Conservation (phyloP, 768 basidiomycete genomes). For the Termitomyces bulborhizus region DNA sequence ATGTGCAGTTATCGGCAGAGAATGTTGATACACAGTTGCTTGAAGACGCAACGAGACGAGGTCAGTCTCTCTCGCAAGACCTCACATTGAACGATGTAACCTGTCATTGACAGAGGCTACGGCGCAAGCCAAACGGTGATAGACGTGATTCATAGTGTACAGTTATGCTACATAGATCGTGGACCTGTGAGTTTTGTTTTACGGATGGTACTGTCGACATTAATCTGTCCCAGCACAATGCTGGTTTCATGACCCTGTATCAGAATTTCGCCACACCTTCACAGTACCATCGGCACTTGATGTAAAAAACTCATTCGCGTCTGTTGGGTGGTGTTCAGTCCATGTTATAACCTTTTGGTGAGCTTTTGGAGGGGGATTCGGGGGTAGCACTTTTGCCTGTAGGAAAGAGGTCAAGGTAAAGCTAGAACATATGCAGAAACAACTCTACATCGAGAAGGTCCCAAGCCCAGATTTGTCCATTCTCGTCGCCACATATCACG, state of each 20-base stretch:
- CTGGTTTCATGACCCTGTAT: constrained; percentile 8
- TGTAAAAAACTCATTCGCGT: constrained; percentile 79
- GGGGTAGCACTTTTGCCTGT: constrained; percentile 66
- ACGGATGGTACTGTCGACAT: constrained; percentile 1
- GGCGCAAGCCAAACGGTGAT: constrained; percentile 37
- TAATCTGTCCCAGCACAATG: constrained; percentile 1
- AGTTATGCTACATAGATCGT: constrained; percentile 9
- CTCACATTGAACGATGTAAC: not conserved
- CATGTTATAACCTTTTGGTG: constrained; percentile 87
- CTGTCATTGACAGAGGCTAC: constrained; percentile 34
- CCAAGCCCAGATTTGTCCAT: constrained; percentile 88
- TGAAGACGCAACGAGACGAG: constrained; percentile 95
- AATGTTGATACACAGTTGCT: constrained; percentile 93
- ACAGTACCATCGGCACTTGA: constrained; percentile 88
- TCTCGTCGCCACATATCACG: constrained; percentile 86
- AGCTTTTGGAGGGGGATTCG: constrained; percentile 68
- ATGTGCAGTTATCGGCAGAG: constrained; percentile 89
- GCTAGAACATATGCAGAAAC: constrained; percentile 1
- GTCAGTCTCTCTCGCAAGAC: constrained; percentile 32
- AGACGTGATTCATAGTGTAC: constrained; percentile 5
- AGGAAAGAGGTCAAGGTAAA: not conserved
- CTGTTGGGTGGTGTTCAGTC: constrained; percentile 85
- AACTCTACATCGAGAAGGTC: constrained; percentile 75
- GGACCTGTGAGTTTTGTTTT: constrained; percentile 9
- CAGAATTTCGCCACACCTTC: constrained; percentile 75